Evolutionary conservation across 2,329 filamentous ascomycete genomes (phyloP).

Genomic region (Diaporthe sp.): DNA sequence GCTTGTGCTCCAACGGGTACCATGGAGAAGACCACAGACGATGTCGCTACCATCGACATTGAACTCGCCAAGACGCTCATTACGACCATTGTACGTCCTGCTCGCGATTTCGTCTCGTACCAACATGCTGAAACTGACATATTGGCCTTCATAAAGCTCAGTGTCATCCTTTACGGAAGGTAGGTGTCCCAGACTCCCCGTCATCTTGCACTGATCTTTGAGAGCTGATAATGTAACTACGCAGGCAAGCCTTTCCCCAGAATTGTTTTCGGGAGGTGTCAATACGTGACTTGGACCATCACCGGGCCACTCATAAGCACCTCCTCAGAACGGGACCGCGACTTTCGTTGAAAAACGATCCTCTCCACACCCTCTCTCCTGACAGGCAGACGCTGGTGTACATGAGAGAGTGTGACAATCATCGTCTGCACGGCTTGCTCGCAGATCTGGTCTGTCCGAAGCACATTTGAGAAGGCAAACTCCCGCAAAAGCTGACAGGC

Average conservation of each 20-base stretch:
- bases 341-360: neutral
- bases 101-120: too few relatives aligned
- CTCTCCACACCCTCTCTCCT: neutral
- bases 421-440: constrained; percentile 18
- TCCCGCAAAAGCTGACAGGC: neutral
- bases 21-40: neutral
- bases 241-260: constrained; percentile 18
- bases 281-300: neutral
- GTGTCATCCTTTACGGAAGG: constrained; percentile 32
- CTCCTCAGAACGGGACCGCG: constrained; percentile 17
- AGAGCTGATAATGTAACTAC: neutral
- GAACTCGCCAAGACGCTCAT: constrained; percentile 23
- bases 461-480: accelerated
- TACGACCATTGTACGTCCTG: constrained; percentile 1
- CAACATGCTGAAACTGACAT: neutral
- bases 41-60: neutral
- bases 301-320: neutral
- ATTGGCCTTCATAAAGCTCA: neutral
- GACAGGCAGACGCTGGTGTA: neutral
- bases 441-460: constrained; percentile 13
- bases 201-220: too few relatives aligned
- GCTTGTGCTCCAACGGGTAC: neutral
- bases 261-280: constrained; percentile 32
- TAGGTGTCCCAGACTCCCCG: neutral
- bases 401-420: neutral